phyloP scores from a whole-genome alignment of 2,329 filamentous ascomycete genomes.

The Penicillium concentricum region DNA sequence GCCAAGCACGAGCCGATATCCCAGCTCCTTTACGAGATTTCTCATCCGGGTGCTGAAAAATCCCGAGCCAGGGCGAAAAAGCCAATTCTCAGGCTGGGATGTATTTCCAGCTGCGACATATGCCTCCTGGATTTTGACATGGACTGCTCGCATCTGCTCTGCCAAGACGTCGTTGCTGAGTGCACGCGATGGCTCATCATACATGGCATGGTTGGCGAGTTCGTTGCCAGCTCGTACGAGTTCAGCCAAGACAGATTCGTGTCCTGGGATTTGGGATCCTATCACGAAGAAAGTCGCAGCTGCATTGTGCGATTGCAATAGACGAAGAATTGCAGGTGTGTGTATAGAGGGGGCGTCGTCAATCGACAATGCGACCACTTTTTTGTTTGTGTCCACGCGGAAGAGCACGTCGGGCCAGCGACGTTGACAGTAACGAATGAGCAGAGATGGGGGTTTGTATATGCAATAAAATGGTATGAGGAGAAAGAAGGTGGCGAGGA shows the following conservation, averaged over 20 bases:
- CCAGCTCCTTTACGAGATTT: constrained; percentile 56
- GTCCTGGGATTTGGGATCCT: constrained; percentile 66
- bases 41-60: constrained; percentile 76
- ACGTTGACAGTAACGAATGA: constrained; percentile 69
- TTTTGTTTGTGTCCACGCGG: constrained; percentile 59
- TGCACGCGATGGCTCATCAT: constrained; percentile 71
- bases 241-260: constrained; percentile 55
- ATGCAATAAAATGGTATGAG: constrained; percentile 62
- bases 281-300: constrained; percentile 88
- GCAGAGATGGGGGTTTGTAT: constrained; percentile 74
- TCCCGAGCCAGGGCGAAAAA: constrained; percentile 81
- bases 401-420: constrained; percentile 79
- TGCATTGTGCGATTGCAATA: constrained; percentile 65
- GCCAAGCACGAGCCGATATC: constrained; percentile 74
- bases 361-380: constrained; percentile 77
- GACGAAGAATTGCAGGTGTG: constrained; percentile 67
- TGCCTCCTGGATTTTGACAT: constrained; percentile 57
- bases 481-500: constrained; percentile 28
- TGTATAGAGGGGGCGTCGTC: constrained; percentile 79
- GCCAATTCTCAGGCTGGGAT: constrained; percentile 54
- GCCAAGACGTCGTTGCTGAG: constrained; percentile 61
- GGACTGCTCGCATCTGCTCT: constrained; percentile 64
- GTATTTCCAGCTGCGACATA: constrained; percentile 46
- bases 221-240: constrained; percentile 66
- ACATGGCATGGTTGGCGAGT: constrained; percentile 86